A percentile compares a stretch with the other conserved stretches of the same genome.
Conservation (phyloP, 2,329 filamentous ascomycete species). For the Cladosporium velox region DNA sequence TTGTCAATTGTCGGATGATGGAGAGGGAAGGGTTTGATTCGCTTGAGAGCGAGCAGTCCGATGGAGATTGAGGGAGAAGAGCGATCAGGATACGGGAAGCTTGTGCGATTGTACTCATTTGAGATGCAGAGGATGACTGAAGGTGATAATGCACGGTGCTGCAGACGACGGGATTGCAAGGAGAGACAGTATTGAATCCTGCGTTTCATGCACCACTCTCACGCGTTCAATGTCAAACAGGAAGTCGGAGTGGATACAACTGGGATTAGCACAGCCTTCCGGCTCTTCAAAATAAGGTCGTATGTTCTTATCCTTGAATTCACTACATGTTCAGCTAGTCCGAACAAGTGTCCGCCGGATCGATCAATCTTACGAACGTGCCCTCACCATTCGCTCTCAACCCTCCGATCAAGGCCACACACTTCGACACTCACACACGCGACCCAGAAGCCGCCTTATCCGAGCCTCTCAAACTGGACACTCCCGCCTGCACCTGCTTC, state of each 20-base stretch:
- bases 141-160: background rate
- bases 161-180: background rate
- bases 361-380: background rate
- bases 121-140: background rate
- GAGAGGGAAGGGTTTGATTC: conserved; percentile 21
- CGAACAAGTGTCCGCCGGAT: background rate
- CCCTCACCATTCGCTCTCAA: background rate
- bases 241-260: background rate
- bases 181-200: background rate
- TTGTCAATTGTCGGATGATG: conserved; percentile 24
- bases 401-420: background rate
- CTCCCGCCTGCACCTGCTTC: background rate
- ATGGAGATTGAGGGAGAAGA: conserved; percentile 3
- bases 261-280: background rate
- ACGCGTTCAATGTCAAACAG: background rate
- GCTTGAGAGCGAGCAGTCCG: conserved; percentile 23
- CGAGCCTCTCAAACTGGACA: background rate
- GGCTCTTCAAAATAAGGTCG: background rate
- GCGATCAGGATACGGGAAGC: background rate
- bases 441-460: background rate
- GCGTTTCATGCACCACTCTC: background rate
- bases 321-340: background rate
- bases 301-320: background rate
- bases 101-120: background rate
- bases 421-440: background rate